Evolutionary conservation across 768 basidiomycete genomes (phyloP).

Genomic region (Suillus ampliporus): DNA sequence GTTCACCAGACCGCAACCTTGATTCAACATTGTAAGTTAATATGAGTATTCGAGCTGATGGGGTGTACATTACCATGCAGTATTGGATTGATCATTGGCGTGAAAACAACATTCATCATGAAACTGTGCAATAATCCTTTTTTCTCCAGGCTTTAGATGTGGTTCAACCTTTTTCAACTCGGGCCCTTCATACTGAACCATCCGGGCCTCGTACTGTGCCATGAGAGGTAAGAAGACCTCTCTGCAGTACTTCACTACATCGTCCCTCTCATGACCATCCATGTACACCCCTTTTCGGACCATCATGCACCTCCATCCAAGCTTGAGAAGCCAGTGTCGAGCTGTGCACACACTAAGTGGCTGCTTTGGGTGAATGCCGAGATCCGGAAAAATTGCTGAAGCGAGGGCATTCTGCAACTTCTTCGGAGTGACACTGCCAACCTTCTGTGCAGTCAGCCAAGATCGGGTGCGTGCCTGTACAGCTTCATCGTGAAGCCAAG

Average conservation of each 20-base stretch:
- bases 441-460: conserved; percentile 30
- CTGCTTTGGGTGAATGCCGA: conserved; percentile 31
- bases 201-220: too few species aligned
- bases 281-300: conserved; percentile 19
- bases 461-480: conserved; percentile 11
- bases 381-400: conserved; percentile 33
- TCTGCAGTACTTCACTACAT: conserved; percentile 2
- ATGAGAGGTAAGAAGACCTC: too few species aligned
- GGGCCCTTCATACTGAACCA: too few species aligned
- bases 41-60: too few species aligned
- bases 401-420: conserved; percentile 35
- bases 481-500: conserved; percentile 18
- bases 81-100: too few species aligned
- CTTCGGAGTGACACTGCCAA: conserved; percentile 40
- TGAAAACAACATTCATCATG: too few species aligned
- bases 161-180: too few species aligned
- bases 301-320: conserved; percentile 15
- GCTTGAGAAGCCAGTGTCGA: conserved; percentile 17
- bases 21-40: conserved; percentile 8
- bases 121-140: too few species aligned
- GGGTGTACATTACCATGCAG: too few species aligned
- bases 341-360: conserved; percentile 29
- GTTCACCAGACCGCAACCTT: too few species aligned
- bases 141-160: too few species aligned
- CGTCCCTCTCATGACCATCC: conserved; percentile 20